Evolutionary conservation across 306 rosid genomes (phyloP).

Genomic region (Alnus rubra): DNA sequence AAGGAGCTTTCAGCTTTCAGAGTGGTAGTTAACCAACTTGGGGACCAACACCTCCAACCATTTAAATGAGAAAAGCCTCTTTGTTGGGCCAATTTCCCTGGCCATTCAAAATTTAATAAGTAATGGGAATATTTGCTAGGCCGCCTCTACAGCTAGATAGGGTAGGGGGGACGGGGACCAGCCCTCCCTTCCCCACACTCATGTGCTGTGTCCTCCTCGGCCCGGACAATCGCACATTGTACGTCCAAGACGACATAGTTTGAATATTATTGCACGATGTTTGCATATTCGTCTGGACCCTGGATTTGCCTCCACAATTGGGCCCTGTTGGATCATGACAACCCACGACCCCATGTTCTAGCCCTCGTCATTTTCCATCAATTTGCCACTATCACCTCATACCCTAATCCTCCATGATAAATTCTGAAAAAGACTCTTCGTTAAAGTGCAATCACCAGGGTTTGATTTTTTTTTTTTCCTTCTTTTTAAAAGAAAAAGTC

Average conservation of each 20-base stretch:
- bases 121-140: constrained; percentile 12
- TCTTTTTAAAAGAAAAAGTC: not conserved
- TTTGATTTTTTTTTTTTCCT: not conserved
- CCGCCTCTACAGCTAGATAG: not conserved
- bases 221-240: constrained; percentile 52
- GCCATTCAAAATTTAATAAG: constrained; percentile 13
- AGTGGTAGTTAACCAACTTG: too few species aligned
- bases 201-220: constrained; percentile 43
- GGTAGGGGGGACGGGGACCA: constrained; percentile 36
- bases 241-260: constrained; percentile 34
- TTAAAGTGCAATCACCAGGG: constrained; percentile 26
- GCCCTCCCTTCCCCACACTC: constrained; percentile 33
- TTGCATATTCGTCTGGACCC: constrained; percentile 34
- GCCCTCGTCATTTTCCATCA: constrained; percentile 40
- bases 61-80: constrained; percentile 9
- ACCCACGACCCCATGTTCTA: constrained; percentile 45
- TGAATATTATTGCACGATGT: constrained; percentile 15
- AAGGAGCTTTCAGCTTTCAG: not conserved
- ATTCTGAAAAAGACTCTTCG: constrained; percentile 29
- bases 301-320: constrained; percentile 26
- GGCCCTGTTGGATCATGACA: constrained; percentile 18
- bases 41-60: constrained; percentile 31
- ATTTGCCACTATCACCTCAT: constrained; percentile 29
- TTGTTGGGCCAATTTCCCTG: constrained; percentile 22
- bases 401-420: constrained; percentile 19